phyloP scores from a whole-genome alignment of 2,329 filamentous ascomycete species.

The Colletotrichum orchidophilum region DNA sequence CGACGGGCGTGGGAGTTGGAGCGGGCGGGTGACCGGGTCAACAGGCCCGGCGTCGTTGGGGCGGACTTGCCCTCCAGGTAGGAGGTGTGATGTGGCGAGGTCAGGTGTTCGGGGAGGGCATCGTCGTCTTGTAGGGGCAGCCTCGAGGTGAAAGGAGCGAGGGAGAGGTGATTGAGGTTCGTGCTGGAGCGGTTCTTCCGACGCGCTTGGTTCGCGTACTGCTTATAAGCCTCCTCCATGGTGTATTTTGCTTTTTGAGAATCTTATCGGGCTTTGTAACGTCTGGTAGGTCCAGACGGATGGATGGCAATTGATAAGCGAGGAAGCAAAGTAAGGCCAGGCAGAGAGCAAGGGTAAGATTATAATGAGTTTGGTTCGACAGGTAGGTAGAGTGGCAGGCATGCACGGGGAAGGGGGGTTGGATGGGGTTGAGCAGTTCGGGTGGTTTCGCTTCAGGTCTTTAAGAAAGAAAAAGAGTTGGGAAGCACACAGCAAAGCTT shows the following conservation, averaged over 20 bases:
- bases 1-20: conserved; percentile 57
- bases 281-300: not conserved
- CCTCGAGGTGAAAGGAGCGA: conserved; percentile 71
- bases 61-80: conserved; percentile 71
- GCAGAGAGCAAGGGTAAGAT: not conserved
- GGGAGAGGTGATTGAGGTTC: conserved; percentile 68
- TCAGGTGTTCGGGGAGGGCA: conserved; percentile 50
- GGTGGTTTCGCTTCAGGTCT: conserved; percentile 28
- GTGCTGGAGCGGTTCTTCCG: conserved; percentile 68
- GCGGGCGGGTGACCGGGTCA: conserved; percentile 65
- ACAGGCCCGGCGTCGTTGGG: conserved; percentile 70
- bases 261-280: not conserved
- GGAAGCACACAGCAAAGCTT: conserved; percentile 23
- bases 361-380: conserved; percentile 3
- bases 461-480: conserved; percentile 29
- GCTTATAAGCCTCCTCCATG: conserved; percentile 71
- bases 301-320: not conserved
- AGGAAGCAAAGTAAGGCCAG: not conserved
- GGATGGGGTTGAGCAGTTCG: conserved; percentile 18
- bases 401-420: not conserved
- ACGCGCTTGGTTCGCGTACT: conserved; percentile 65
- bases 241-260: conserved; percentile 33
- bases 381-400: not conserved
- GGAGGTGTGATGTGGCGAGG: conserved; percentile 52
- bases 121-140: conserved; percentile 66